Base-by-base conservation (phyloP, 2,329 filamentous ascomycete species). In the Curvularia sp. region DNA sequence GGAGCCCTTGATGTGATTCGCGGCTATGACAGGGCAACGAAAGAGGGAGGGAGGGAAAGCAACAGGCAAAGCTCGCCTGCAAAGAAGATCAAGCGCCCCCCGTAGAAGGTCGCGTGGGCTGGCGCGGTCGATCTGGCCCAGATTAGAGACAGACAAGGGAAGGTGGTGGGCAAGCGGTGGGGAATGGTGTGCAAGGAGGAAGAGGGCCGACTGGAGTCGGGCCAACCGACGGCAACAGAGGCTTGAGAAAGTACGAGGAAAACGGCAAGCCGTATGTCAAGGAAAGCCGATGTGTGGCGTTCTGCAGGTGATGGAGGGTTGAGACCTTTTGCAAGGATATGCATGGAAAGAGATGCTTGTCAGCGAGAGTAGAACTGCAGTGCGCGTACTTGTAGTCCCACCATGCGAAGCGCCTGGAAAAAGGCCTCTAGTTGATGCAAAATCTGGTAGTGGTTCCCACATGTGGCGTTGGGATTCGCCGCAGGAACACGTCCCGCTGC, bases 281-380 rank as follows among this genome's bases (percentile, higher is more conserved):
- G 66, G 66, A 65, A 68, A 73, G 69, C 68, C 71, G 69, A 74
- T 72, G 67, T 71, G 74, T 75, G 74, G 74, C 73, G 74, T 73
- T 59, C 58, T 65, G 61, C 64, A 61, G 68, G 64, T 65, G 66
- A 70, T 68, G 70, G 70, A 71, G 69, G 69, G 64, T 66, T 58
- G 53, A 60, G 56, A 55, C 35, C 18, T 44, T 46, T 66, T 64
- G 65, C 73, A 76, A 72, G 72, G 74, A 74, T 75, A 66, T 70
- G 74, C 74, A 73, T 75, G 68, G 68, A 65, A 60, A 52, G 56
- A 60, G 61, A 67, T 59, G 59, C 66, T 62, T 69, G 70, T 73
- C 70, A 74, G 66, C 71, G 73, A 69, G 62, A 69, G 62, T 57
- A 61, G 51, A 65, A 61, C 60, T 60, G 66, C 58, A 59, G 67